Conservation (phyloP, 2,329 filamentous ascomycete species). For the Hirsutella minnesotensis region DNA sequence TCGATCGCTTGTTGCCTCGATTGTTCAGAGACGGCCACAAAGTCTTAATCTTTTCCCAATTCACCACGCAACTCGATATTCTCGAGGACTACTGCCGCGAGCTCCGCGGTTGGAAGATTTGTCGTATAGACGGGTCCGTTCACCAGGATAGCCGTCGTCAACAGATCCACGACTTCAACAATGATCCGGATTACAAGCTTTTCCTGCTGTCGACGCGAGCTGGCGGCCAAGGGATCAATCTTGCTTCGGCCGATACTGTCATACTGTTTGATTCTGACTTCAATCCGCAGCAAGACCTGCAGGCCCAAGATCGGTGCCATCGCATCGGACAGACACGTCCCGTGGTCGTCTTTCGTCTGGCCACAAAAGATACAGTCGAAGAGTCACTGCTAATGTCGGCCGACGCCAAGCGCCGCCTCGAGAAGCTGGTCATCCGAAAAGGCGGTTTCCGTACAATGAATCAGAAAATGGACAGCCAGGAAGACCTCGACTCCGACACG, state of each 20-base stretch:
- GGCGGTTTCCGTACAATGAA: slow-evolving; percentile 66
- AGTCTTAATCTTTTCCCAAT: slow-evolving; percentile 91
- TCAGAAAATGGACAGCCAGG: slow-evolving; percentile 42
- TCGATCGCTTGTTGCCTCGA: slow-evolving; percentile 71
- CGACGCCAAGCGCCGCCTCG: slow-evolving; percentile 80
- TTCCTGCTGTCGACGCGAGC: slow-evolving; percentile 87
- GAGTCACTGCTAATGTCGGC: slow-evolving; percentile 77
- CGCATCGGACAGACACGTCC: slow-evolving; percentile 87
- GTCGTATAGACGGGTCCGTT: slow-evolving; percentile 84
- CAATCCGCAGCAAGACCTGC: slow-evolving; percentile 94
- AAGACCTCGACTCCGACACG: slow-evolving; percentile 45
- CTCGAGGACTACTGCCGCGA: slow-evolving; percentile 71
- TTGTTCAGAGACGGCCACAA: slow-evolving; percentile 72
- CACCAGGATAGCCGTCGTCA: slow-evolving; percentile 58
- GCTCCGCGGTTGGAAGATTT: slow-evolving; percentile 69
- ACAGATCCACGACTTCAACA: slow-evolving; percentile 66
- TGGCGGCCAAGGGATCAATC: slow-evolving; percentile 90
- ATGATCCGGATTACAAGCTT: slow-evolving; percentile 51
- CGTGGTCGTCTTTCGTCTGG: slow-evolving; percentile 86
- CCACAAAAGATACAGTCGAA: slow-evolving; percentile 87
- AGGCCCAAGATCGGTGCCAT: slow-evolving; percentile 91
- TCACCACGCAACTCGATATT: slow-evolving; percentile 87
- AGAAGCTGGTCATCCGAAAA: slow-evolving; percentile 93
- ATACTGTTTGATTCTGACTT: slow-evolving; percentile 82
- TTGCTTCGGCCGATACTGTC: slow-evolving; percentile 83